phyloP scores from a whole-genome alignment of 495 filamentous ascomycete genomes.

The Penicillium longicatenatum region DNA sequence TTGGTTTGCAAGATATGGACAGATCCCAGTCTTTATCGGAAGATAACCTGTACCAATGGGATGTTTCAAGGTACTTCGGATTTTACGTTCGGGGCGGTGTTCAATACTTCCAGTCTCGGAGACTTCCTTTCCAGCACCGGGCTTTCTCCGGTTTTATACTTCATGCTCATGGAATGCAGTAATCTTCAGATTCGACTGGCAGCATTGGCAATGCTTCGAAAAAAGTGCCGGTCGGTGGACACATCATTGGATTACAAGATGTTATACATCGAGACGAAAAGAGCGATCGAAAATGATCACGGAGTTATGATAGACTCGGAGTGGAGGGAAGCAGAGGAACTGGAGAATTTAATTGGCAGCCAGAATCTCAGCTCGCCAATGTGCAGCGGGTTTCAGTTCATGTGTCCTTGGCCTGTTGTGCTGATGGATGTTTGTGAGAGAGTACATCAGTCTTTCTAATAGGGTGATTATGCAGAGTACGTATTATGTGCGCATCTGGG shows the following conservation, averaged over 20 bases:
- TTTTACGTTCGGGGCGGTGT: background rate
- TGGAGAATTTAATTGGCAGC: background rate
- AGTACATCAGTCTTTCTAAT: background rate
- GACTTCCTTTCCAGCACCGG: background rate
- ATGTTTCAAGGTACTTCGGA: background rate
- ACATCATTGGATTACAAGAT: background rate
- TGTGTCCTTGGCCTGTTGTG: constrained; percentile 1
- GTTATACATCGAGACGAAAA: background rate
- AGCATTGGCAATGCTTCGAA: background rate
- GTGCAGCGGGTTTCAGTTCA: too few species aligned
- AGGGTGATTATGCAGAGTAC: too few species aligned
- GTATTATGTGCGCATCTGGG: too few species aligned
- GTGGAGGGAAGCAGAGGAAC: background rate
- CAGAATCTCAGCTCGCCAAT: background rate
- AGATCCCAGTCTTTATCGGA: background rate
- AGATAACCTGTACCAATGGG: background rate
- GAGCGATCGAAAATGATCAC: background rate
- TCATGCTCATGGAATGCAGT: background rate
- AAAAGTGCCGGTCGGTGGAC: background rate
- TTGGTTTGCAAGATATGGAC: constrained; percentile 2
- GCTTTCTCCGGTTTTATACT: background rate
- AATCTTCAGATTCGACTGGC: background rate
- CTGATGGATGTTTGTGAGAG: background rate
- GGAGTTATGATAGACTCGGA: background rate
- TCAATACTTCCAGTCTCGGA: background rate